phyloP scores from a whole-genome alignment of 1,139 yeast species.

The Pichia sp. region DNA sequence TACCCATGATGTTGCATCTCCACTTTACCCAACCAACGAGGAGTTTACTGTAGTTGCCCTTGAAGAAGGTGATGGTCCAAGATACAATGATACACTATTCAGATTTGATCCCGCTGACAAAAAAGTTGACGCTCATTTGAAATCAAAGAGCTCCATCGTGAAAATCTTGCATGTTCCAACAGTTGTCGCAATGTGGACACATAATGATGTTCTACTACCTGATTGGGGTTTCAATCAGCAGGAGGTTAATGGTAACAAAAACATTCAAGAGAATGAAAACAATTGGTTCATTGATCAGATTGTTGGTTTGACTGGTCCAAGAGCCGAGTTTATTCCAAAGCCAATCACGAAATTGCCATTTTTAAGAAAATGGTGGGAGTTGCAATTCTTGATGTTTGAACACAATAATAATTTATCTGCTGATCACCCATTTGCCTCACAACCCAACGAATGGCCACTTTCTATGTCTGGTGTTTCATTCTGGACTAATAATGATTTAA shows the following conservation, averaged over 20 bases:
- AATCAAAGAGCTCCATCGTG: constrained; percentile 66
- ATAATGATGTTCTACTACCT: constrained; percentile 73
- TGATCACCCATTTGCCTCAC: constrained; percentile 94
- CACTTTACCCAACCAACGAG: constrained; percentile 82
- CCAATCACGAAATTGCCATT: constrained; percentile 60
- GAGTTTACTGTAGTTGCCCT: constrained; percentile 73
- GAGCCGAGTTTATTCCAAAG: constrained; percentile 58
- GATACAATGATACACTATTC: constrained; percentile 75
- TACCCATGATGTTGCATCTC: constrained; percentile 98
- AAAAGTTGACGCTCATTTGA: constrained; percentile 49
- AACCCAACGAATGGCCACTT: constrained; percentile 93
- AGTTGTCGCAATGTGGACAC: constrained; percentile 94
- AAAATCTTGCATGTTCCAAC: constrained; percentile 80
- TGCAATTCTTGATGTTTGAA: constrained; percentile 84
- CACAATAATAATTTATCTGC: constrained; percentile 84
- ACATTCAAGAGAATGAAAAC: constrained; percentile 61
- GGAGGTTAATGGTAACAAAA: constrained; percentile 93
- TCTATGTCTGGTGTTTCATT: constrained; percentile 89
- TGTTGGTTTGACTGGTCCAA: constrained; percentile 57
- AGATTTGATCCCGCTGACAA: constrained; percentile 62
- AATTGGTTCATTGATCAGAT: constrained; percentile 79
- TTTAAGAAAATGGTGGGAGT: constrained; percentile 81
- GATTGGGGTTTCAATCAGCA: constrained; percentile 93
- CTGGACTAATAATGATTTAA: constrained; percentile 68
- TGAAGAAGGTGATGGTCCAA: constrained; percentile 54